Conservation (phyloP, 768 basidiomycete species). For the Boletus vinaceobasis region DNA sequence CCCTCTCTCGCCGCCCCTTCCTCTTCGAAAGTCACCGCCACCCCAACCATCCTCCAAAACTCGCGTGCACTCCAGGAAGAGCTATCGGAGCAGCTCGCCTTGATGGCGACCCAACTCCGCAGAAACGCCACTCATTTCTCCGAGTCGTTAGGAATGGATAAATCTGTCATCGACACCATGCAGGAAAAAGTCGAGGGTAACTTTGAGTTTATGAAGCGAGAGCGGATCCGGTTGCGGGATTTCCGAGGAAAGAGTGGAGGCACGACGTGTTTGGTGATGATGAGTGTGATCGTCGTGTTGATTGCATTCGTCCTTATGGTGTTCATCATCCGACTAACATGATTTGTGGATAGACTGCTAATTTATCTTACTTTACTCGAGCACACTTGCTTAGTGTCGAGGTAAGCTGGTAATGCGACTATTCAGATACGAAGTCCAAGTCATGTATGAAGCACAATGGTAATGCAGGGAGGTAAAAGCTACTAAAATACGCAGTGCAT, state of each 20-base stretch:
- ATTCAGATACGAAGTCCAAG: slow-evolving; percentile 11
- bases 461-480: slow-evolving; percentile 7
- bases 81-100: slow-evolving; percentile 66
- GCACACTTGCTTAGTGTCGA: background rate
- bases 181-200: slow-evolving; percentile 74
- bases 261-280: slow-evolving; percentile 71
- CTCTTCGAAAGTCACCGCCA: slow-evolving; percentile 34
- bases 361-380: background rate
- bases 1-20: slow-evolving; percentile 30
- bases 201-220: slow-evolving; percentile 62
- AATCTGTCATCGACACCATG: slow-evolving; percentile 61
- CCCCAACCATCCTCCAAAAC: slow-evolving; percentile 46
- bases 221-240: slow-evolving; percentile 57
- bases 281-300: slow-evolving; percentile 61
- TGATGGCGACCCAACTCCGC: slow-evolving; percentile 88
- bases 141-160: slow-evolving; percentile 68
- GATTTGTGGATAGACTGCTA: slow-evolving; percentile 5
- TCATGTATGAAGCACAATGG: background rate
- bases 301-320: slow-evolving; percentile 72
- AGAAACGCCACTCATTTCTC: slow-evolving; percentile 80
- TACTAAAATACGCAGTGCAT: slow-evolving; percentile 3
- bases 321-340: slow-evolving; percentile 64
- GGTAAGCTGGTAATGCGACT: slow-evolving; percentile 1
- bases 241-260: slow-evolving; percentile 61
- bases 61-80: slow-evolving; percentile 69